A percentile compares a stretch with the other conserved stretches of the same genome.
phyloP scores from a whole-genome alignment of 2,329 filamentous ascomycete genomes.

The Aspergillus tamarii region DNA sequence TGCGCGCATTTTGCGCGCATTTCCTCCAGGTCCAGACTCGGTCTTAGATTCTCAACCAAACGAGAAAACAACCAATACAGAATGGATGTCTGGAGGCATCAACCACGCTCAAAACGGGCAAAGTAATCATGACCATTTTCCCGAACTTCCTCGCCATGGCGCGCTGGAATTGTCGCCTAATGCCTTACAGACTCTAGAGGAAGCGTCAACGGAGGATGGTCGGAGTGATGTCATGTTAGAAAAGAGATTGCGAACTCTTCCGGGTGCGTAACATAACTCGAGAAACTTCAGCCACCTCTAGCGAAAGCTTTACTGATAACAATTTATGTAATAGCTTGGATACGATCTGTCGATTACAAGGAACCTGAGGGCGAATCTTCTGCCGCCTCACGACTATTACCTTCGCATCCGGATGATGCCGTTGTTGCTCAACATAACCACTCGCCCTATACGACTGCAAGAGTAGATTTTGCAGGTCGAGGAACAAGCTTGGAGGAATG shows the following conservation, averaged over 20 bases:
- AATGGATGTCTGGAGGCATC: constrained; percentile 17
- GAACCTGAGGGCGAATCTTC: constrained; percentile 42
- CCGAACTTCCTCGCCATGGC: constrained; percentile 22
- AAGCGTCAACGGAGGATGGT: constrained; percentile 20
- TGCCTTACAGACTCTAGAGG: constrained; percentile 23
- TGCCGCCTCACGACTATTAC: constrained; percentile 39
- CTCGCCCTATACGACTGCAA: constrained; percentile 38
- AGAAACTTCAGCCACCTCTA: not conserved
- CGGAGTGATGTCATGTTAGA: constrained; percentile 14
- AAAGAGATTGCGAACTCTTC: constrained; percentile 38
- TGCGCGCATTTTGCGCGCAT: constrained; percentile 30
- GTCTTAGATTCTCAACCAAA: constrained; percentile 25
- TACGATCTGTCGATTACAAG: constrained; percentile 43
- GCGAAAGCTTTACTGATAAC: constrained; percentile 9
- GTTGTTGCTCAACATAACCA: constrained; percentile 52
- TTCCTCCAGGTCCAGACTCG: constrained; percentile 22
- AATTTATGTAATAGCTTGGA: constrained; percentile 41
- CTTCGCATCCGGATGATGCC: constrained; percentile 42
- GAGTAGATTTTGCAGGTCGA: constrained; percentile 20
- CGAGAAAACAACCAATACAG: constrained; percentile 24
- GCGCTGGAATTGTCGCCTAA: constrained; percentile 25
- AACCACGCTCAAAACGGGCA: constrained; percentile 17
- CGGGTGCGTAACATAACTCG: constrained; percentile 31
- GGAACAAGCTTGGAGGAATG: constrained; percentile 13
- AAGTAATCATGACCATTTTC: constrained; percentile 25